Evolutionary conservation across 345 rosid species (phyloP).

Genomic region (Reutealis trisperma): DNA sequence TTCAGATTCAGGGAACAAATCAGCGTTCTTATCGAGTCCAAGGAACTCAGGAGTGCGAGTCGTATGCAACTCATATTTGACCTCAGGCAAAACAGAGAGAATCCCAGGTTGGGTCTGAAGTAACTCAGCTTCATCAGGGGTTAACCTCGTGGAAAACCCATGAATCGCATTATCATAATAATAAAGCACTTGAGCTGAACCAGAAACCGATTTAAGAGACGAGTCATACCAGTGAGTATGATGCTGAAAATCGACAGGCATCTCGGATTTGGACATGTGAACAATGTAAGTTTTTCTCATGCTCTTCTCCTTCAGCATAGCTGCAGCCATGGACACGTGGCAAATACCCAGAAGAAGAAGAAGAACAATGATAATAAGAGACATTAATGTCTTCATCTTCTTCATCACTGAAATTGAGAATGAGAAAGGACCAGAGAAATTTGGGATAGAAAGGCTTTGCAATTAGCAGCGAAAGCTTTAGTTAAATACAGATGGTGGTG

Average conservation of each 20-base stretch:
- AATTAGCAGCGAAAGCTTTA: not conserved
- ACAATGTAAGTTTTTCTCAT: slow-evolving; percentile 64
- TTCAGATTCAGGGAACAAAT: slow-evolving; percentile 31
- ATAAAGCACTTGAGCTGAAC: slow-evolving; percentile 29
- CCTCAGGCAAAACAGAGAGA: slow-evolving; percentile 40
- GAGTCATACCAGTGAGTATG: slow-evolving; percentile 36
- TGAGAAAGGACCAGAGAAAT: not conserved
- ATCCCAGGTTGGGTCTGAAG: slow-evolving; percentile 46
- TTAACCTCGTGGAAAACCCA: slow-evolving; percentile 30
- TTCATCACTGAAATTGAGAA: not conserved
- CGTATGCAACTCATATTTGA: slow-evolving; percentile 38
- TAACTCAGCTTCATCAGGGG: slow-evolving; percentile 24
- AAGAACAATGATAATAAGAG: not conserved
- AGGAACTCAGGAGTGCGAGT: slow-evolving; percentile 47
- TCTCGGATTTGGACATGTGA: slow-evolving; percentile 76
- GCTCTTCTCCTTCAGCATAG: slow-evolving; percentile 5
- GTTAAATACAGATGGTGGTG: slow-evolving; percentile 1
- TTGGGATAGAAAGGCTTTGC: not conserved
- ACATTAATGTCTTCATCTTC: slow-evolving; percentile 18
- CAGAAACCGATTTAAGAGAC: slow-evolving; percentile 31
- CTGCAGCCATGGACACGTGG: slow-evolving; percentile 35
- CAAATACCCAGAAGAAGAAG: slow-evolving; percentile 39
- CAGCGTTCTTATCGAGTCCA: slow-evolving; percentile 32
- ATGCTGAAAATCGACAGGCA: slow-evolving; percentile 60
- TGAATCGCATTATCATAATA: slow-evolving; percentile 29